Evolutionary conservation across 345 rosid species (phyloP).

Genomic region (Salix brachista): DNA sequence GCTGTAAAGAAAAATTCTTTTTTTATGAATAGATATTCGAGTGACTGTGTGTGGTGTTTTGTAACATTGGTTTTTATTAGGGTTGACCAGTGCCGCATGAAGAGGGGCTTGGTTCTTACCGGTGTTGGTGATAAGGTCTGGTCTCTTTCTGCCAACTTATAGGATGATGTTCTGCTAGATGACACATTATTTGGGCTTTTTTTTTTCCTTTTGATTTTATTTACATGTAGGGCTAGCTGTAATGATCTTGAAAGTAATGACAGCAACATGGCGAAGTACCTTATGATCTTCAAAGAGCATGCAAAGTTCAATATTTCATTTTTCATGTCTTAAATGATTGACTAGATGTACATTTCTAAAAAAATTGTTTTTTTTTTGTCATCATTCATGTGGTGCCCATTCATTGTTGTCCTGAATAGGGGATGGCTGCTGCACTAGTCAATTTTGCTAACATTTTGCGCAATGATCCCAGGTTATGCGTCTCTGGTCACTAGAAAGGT

Average conservation of each 20-base stretch:
- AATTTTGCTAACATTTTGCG: constrained; percentile 8
- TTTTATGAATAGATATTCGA: not conserved
- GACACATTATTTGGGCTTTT: no score
- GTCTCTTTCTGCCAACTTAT: not conserved
- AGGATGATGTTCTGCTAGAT: no score
- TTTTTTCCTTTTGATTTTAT: not conserved
- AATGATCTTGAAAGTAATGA: not conserved
- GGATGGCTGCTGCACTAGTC: not conserved
- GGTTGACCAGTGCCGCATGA: constrained; percentile 79
- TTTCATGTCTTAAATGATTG: not conserved
- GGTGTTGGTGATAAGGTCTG: constrained; percentile 92
- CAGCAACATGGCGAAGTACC: not conserved
- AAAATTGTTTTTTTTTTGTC: not conserved
- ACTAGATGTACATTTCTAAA: not conserved
- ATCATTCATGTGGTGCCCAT: not conserved
- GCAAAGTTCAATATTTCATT: not conserved
- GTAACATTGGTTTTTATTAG: constrained; percentile 38
- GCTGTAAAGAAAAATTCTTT: not conserved
- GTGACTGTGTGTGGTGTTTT: not conserved
- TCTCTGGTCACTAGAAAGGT: constrained; percentile 72
- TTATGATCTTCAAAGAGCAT: no score
- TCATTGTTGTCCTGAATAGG: not conserved
- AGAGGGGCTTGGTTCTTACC: constrained; percentile 71
- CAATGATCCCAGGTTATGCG: constrained; percentile 65
- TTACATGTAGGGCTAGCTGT: not conserved